Percentiles rank a stretch among this genome's conserved stretches.
These are phyloP conservation scores for Panaeolus cyanescens DNA, from an alignment of 768 basidiomycete genomes.

Conservation along the genomic window DNA sequence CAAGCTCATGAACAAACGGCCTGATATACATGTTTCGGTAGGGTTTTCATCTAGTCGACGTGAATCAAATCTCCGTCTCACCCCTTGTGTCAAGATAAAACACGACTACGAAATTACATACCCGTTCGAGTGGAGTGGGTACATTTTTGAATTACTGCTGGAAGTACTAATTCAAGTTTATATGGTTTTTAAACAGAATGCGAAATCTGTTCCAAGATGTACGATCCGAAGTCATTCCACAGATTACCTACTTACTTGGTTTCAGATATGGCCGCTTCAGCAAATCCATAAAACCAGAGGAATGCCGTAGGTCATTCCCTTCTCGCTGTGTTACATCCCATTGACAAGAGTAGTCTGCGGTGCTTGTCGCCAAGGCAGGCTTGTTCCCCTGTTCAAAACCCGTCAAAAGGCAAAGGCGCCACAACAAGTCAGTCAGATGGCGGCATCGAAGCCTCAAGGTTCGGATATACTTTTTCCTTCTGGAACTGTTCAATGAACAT, in stretches of 20 bases:
- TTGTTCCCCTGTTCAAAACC: constrained; percentile 57
- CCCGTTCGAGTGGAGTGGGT: constrained; percentile 74
- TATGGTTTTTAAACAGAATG: too few relatives aligned
- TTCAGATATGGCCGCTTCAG: constrained; percentile 72
- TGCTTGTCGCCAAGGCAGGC: constrained; percentile 58
- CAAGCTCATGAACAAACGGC: constrained; percentile 66
- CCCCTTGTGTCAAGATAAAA: constrained; percentile 46
- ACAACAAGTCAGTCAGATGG: constrained; percentile 43
- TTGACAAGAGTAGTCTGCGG: constrained; percentile 56
- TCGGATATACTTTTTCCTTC: constrained; percentile 4
- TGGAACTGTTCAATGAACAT: background rate
- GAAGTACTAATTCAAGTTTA: constrained; percentile 4
- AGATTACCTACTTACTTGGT: background rate
- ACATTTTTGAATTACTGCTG: background rate
- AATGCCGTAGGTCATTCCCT: constrained; percentile 52
- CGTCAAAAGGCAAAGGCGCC: constrained; percentile 32
- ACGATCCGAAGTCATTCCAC: constrained; percentile 16
- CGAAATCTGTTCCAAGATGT: constrained; percentile 64
- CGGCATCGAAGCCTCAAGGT: constrained; percentile 49
- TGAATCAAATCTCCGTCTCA: background rate
- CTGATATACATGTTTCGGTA: constrained; percentile 75
- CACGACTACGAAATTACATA: constrained; percentile 79
- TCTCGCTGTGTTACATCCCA: background rate
- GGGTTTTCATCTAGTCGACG: constrained; percentile 4
- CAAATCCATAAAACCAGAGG: constrained; percentile 68